These are phyloP conservation scores for Ustilago crameri DNA, from an alignment of 1,284 basidiomycete species.

Conservation along the genomic window DNA sequence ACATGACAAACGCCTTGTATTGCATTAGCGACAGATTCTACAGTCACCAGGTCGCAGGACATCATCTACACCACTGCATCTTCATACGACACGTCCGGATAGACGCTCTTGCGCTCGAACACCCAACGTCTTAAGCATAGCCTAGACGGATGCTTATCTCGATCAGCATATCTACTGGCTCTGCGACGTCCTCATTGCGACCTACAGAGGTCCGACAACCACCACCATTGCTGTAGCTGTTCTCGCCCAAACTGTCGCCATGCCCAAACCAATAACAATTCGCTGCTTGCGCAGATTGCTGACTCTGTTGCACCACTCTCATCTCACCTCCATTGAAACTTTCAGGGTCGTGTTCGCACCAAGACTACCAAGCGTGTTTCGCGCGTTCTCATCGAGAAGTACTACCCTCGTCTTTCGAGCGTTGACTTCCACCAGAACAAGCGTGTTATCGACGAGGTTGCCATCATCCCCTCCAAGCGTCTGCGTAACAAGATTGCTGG, in stretches of 20 bases:
- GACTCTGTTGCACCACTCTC: conserved; percentile 1
- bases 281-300: conserved; percentile 9
- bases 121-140: no score
- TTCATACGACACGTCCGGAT: no score
- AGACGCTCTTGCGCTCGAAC: no score
- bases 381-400: conserved; percentile 99
- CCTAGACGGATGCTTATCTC: no score
- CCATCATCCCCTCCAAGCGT: conserved; percentile 96
- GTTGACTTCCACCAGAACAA: conserved; percentile 83
- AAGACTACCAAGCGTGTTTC: conserved; percentile 99
- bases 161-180: no score
- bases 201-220: no score
- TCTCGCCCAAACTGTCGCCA: background rate
- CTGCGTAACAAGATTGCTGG: conserved; percentile 99
- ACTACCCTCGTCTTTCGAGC: conserved; percentile 73
- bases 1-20: no score
- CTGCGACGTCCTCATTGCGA: no score
- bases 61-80: no score
- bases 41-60: no score
- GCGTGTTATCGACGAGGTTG: conserved; percentile 93
- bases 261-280: no score
- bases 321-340: background rate
- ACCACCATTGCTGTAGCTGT: conserved; percentile 4
- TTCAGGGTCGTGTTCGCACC: conserved; percentile 98
- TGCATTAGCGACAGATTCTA: no score